Conservation (phyloP, 495 filamentous ascomycete genomes). For the Neurospora africana region DNA sequence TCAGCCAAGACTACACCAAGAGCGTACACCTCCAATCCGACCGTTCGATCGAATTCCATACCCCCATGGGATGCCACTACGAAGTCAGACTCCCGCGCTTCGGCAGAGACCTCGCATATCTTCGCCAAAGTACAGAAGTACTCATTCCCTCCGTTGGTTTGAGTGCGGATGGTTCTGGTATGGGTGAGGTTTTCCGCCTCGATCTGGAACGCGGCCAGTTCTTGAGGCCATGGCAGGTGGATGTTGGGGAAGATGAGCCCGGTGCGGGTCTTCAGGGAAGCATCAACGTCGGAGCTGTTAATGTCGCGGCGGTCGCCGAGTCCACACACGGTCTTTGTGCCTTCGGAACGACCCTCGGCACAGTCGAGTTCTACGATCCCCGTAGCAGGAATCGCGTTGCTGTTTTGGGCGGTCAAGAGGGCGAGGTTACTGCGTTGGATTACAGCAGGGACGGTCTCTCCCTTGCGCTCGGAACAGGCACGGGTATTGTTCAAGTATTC, state of each 20-base stretch:
- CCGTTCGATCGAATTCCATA: slow-evolving; percentile 89
- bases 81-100: slow-evolving; percentile 81
- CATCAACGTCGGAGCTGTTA: slow-evolving; percentile 72
- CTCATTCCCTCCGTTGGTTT: slow-evolving; percentile 82
- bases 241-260: slow-evolving; percentile 75
- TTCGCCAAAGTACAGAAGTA: slow-evolving; percentile 75
- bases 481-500: slow-evolving; percentile 83
- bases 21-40: slow-evolving; percentile 89
- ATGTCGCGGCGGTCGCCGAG: slow-evolving; percentile 81
- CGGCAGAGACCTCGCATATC: slow-evolving; percentile 79
- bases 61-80: slow-evolving; percentile 79
- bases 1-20: slow-evolving; percentile 92
- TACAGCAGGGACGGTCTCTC: slow-evolving; percentile 80
- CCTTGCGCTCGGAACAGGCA: slow-evolving; percentile 77
- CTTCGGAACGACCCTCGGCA: slow-evolving; percentile 92
- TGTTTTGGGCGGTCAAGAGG: slow-evolving; percentile 50
- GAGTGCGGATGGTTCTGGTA: slow-evolving; percentile 56
- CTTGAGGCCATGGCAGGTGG: slow-evolving; percentile 66
- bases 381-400: slow-evolving; percentile 74
- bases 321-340: slow-evolving; percentile 83
- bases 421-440: slow-evolving; percentile 77
- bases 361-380: slow-evolving; percentile 93
- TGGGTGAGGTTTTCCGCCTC: slow-evolving; percentile 83
- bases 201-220: slow-evolving; percentile 78
- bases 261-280: slow-evolving; percentile 69